Percentiles rank a stretch among this genome's conserved stretches.
phyloP scores from a whole-genome alignment of 805 yeast genomes.

The Teunomyces aglyptinius region DNA sequence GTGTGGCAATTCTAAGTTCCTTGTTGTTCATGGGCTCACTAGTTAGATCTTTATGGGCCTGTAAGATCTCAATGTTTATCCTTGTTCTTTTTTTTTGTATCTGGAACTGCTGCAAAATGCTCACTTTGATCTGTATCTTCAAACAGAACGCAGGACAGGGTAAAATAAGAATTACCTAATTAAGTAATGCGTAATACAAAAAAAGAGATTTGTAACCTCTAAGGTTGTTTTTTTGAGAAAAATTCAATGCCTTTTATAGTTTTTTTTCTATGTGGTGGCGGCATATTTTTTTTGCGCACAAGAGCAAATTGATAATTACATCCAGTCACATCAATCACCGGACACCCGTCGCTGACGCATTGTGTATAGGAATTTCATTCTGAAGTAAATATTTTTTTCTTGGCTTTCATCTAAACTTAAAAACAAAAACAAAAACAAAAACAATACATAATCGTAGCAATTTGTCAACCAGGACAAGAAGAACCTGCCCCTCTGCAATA shows the following conservation, averaged over 20 bases:
- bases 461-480: background rate
- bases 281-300: background rate
- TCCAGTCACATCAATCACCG: background rate
- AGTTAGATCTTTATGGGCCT: too few relatives aligned
- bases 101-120: slow-evolving; percentile 1
- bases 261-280: background rate
- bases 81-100: too few relatives aligned
- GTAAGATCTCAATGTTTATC: too few relatives aligned
- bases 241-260: background rate
- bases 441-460: background rate
- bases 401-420: background rate
- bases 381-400: background rate
- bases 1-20: slow-evolving; percentile 68
- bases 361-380: too few relatives aligned
- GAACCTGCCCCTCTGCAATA: background rate
- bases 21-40: slow-evolving; percentile 41
- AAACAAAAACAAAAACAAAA: too few relatives aligned
- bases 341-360: background rate
- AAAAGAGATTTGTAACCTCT: background rate
- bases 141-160: background rate
- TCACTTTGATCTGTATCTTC: background rate
- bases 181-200: background rate
- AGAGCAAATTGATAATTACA: background rate
- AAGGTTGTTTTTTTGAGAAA: background rate
- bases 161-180: background rate